Evolutionary conservation across 306 rosid genomes (phyloP), one percentile per base, ranked within the genome.

Genomic region (Pterocarpus santalinus): DNA sequence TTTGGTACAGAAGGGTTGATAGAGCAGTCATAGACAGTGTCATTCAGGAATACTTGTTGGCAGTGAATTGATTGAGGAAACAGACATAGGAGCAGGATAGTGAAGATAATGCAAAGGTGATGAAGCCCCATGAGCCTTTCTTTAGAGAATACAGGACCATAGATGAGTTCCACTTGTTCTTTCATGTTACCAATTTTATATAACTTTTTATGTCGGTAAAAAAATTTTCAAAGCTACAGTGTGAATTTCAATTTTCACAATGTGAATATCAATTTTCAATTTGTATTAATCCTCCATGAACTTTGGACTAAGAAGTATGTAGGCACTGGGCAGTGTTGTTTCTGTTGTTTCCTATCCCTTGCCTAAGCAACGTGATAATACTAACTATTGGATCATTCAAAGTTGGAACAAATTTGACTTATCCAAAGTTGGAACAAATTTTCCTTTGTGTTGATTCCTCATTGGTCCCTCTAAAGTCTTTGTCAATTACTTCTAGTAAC

Each of bases 31-130:
- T 67, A 75, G 49, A 73, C 78, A 10, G 83, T 77, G 64, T 1
- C 14, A 53, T 84, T 89, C 6, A 85, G 79, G 63, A 87, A 87
- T 63, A 49, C 38, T 86, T 91, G 92, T 81, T 91, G 95, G 73
- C 80, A 62, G 5, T 68, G 28, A 6, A 84, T 30, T 65, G 78
- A 56, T 39, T 66, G 70, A 81, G 69, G 79, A 55, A 76, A 76
- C 34, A 87, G 17, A 34, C 39, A 75, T 5, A 83, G 43, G 15
- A 81, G 51, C 69, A 83, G 11, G 53, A 72, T 38, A 16, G 75
- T 72, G 65, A 5, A 39, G 46, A 84, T 76, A 78, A 84, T 12
- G 57, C 14, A 32, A 17, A 79, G 28, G 69, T 34, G 51, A 6
- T 36, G 57, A 30, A 76, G 70, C 80, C 69, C 76, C 93, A 89